phyloP scores from a whole-genome alignment of 257 asterid genomes.

The Primulina huaijiensis region DNA sequence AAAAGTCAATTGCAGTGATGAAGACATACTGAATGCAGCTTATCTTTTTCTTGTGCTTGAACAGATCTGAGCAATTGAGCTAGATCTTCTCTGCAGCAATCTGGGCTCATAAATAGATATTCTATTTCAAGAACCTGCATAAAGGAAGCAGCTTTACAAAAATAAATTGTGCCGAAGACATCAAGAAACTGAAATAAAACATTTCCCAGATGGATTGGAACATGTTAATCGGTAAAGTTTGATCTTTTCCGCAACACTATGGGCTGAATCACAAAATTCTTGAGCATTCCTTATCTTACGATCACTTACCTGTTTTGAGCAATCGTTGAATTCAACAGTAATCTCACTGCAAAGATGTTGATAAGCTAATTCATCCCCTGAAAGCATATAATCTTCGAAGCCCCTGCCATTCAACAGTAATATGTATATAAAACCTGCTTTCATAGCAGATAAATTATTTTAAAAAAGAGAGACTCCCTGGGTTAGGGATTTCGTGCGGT shows the following conservation, averaged over 20 bases:
- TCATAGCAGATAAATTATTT: not conserved
- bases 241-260: not conserved
- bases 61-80: slow-evolving; percentile 70
- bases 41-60: slow-evolving; percentile 86
- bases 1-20: slow-evolving; percentile 19
- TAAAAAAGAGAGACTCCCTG: not conserved
- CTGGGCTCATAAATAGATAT: slow-evolving; percentile 61
- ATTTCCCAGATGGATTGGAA: not conserved
- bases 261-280: not conserved
- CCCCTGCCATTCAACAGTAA: slow-evolving; percentile 52
- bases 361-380: slow-evolving; percentile 79
- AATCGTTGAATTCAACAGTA: slow-evolving; percentile 79
- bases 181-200: slow-evolving; percentile 5
- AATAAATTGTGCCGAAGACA: not conserved
- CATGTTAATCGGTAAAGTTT: slow-evolving; percentile 5
- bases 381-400: slow-evolving; percentile 67
- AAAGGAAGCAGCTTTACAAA: slow-evolving; percentile 18
- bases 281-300: not conserved
- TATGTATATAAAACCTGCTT: slow-evolving; percentile 1
- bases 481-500: no score
- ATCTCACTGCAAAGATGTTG: slow-evolving; percentile 87
- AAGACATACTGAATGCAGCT: slow-evolving; percentile 54
- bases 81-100: slow-evolving; percentile 73
- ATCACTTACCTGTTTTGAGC: slow-evolving; percentile 76
- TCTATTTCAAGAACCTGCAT: slow-evolving; percentile 81